Base-by-base conservation (phyloP, 352 stramenopile genomes). In the Pythium phragmiticola region DNA sequence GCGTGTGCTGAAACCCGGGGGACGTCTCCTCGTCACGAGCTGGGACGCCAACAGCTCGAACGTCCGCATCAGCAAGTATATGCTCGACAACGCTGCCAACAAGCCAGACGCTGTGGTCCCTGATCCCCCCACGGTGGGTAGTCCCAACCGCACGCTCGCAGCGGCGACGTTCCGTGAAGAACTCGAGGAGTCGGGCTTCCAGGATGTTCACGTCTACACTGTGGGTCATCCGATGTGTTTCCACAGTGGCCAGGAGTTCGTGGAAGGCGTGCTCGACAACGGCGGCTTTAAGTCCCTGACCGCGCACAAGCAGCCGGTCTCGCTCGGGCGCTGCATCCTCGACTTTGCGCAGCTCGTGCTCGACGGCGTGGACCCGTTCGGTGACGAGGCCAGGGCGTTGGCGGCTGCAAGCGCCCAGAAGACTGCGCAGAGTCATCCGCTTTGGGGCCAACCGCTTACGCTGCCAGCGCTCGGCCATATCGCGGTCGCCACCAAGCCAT, bases 11-110 rank as follows among this genome's bases (percentile, higher is more conserved):
- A 57, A 52, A n/a, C 65, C 65, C 5, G 50, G 42, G 2, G 65
- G 65, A 7, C 50, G 53, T 12, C 36, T 71, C 0, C 14, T 73
- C 14, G 61, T 39, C 4, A 45, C 37, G 3, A 69, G 60, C 21
- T 73, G 66, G 66, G 59, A 73, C 41, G 43, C 48, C 28, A 45
- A 37, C n/a, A 65, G 50, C 14, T 12, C 48, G 36, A 71, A 71
- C 46, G 16, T 66, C 3, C 26, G 57, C 1, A 55, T 66, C 34
- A 4, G 49, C 0, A 51, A 28, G 2, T 71, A 64, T 37, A 0
- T 71, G 0, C 33, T 63, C 17, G 13, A 49, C 19, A 43, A 64
- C 39, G 49, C 65, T 3, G 19, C 42, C 36, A 42, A 63, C 30
- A 55, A 52, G 30, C 23, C 33, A 0, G 33, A 6, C 7, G 17